These are phyloP conservation scores for Crithidia sp. DNA, from an alignment of 208 protist genomes.

Conservation along the genomic window DNA sequence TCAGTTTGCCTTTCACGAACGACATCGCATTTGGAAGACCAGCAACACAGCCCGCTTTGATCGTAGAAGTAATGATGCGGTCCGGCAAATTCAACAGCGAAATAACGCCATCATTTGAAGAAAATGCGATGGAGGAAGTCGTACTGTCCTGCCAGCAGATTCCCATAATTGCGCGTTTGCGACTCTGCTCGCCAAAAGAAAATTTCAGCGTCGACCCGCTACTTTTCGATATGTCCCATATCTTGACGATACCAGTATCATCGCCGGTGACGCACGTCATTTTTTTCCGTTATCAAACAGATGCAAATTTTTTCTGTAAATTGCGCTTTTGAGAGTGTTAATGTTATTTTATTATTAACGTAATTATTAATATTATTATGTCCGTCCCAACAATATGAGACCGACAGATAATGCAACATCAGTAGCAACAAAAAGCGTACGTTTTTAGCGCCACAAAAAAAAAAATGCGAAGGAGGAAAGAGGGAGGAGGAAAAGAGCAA, in stretches of 20 bases:
- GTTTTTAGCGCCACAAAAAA: constrained; percentile 6
- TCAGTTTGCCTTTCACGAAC: constrained; percentile 63
- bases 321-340: background rate
- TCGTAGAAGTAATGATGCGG: constrained; percentile 32
- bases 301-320: background rate
- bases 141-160: constrained; percentile 79
- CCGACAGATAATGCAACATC: background rate
- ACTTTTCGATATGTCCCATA: constrained; percentile 84
- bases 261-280: constrained; percentile 88
- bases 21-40: constrained; percentile 63
- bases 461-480: constrained; percentile 2
- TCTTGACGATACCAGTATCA: constrained; percentile 82
- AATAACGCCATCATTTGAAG: constrained; percentile 65
- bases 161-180: constrained; percentile 61
- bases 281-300: background rate
- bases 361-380: no score
- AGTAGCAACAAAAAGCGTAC: background rate
- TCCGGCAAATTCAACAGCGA: constrained; percentile 54
- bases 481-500: background rate
- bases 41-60: constrained; percentile 44
- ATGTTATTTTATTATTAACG: no score
- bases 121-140: constrained; percentile 64
- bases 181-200: constrained; percentile 71
- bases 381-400: background rate
- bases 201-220: constrained; percentile 68